Evolutionary conservation across 1,139 yeast species (phyloP).

Genomic region (Suhomyces chickasaworum): DNA sequence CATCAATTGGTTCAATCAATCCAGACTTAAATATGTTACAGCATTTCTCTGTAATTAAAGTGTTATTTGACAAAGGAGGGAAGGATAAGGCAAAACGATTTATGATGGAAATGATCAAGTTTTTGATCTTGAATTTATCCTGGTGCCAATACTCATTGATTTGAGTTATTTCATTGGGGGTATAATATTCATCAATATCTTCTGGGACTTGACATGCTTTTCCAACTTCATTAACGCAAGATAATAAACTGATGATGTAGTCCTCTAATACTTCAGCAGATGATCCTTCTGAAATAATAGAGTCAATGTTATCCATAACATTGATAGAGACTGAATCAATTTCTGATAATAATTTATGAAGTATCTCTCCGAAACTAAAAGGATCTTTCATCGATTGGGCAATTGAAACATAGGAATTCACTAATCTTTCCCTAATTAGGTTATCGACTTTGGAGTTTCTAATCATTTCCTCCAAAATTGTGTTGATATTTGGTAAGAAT

Average conservation of each 20-base stretch:
- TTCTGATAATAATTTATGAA: conserved; percentile 24
- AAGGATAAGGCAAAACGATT: conserved; percentile 45
- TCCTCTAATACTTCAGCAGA: conserved; percentile 29
- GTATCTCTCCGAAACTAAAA: conserved; percentile 25
- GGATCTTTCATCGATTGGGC: conserved; percentile 56
- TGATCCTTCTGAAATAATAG: conserved; percentile 7
- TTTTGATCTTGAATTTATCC: conserved; percentile 48
- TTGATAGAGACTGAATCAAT: conserved; percentile 23
- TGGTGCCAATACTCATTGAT: conserved; percentile 35
- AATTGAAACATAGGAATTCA: conserved; percentile 62
- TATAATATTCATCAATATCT: conserved; percentile 48
- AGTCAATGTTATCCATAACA: conserved; percentile 16
- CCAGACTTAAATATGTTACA: conserved; percentile 61
- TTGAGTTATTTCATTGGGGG: conserved; percentile 26
- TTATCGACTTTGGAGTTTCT: conserved; percentile 46
- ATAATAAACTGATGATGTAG: conserved; percentile 55
- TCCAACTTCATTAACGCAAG: conserved; percentile 67
- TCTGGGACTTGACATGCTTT: conserved; percentile 65
- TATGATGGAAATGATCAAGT: conserved; percentile 41
- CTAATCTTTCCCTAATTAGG: conserved; percentile 60
- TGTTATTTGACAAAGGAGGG: conserved; percentile 32
- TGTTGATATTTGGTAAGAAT: conserved; percentile 55
- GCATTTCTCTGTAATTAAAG: conserved; percentile 55
- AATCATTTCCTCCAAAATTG: conserved; percentile 55
- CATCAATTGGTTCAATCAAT: conserved; percentile 51